Percentiles rank a stretch among this genome's conserved stretches.
Conservation (phyloP, 768 basidiomycete species). For the Rhodotorula paludigena region DNA sequence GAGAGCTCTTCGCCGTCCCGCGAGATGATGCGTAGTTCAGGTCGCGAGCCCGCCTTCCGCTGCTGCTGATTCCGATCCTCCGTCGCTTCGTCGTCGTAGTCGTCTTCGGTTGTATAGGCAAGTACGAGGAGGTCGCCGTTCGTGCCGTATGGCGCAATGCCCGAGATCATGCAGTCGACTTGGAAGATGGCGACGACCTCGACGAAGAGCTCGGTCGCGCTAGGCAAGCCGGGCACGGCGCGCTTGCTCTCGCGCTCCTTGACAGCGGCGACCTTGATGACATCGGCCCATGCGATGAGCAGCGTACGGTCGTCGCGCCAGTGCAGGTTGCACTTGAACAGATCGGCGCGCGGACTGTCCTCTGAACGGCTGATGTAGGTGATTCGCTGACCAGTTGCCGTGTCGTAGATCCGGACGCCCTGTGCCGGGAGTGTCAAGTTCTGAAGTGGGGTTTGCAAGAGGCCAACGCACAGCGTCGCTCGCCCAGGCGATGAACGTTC, state of each 20-base stretch:
- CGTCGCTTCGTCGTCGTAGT: constrained; percentile 45
- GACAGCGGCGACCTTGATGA: constrained; percentile 82
- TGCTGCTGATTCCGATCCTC: constrained; percentile 55
- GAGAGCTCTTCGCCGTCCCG: constrained; percentile 81
- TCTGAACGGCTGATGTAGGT: constrained; percentile 76
- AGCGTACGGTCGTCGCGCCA: constrained; percentile 92
- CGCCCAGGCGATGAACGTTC: constrained; percentile 86
- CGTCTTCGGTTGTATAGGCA: constrained; percentile 58
- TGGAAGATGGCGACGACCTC: constrained; percentile 90
- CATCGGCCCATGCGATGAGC: constrained; percentile 79
- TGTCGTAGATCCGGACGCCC: constrained; percentile 94
- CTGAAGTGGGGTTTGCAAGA: neutral
- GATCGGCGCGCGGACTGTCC: constrained; percentile 81
- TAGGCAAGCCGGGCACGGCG: constrained; percentile 7
- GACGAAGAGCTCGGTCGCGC: constrained; percentile 53
- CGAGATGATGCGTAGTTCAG: constrained; percentile 87
- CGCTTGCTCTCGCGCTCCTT: constrained; percentile 38
- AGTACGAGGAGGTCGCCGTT: constrained; percentile 64
- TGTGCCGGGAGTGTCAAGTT: constrained; percentile 42
- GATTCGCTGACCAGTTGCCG: constrained; percentile 66
- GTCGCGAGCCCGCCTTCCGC: constrained; percentile 79
- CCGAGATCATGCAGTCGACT: constrained; percentile 90
- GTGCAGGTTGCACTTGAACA: constrained; percentile 83
- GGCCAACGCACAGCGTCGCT: constrained; percentile 67
- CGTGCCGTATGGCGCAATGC: constrained; percentile 63